These are phyloP conservation scores for Lactarius quietus DNA, from an alignment of 768 basidiomycete genomes.

Conservation along the genomic window DNA sequence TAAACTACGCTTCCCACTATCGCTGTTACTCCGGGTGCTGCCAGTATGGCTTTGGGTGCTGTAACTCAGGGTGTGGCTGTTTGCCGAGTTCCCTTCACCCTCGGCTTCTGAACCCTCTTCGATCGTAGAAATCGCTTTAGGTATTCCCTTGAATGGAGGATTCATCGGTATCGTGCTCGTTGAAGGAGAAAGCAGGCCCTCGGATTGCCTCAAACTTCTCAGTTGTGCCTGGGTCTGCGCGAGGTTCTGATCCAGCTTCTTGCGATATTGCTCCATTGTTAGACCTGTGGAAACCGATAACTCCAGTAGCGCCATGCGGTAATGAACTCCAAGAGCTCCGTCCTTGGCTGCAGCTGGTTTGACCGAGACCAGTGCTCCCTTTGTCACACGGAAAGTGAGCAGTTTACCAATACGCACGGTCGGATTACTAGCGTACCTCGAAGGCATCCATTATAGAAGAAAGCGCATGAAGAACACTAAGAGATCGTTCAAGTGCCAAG, in stretches of 20 bases:
- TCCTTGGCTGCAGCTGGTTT: background rate
- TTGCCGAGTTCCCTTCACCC: background rate
- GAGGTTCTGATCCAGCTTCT: background rate
- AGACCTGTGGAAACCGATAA: background rate
- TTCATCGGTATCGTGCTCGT: background rate
- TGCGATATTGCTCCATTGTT: background rate
- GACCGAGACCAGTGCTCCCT: background rate
- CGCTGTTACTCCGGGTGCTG: too few species aligned
- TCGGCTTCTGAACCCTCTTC: background rate
- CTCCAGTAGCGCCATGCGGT: too few species aligned
- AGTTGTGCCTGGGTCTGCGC: background rate
- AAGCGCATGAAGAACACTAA: background rate
- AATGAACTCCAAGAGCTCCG: too few species aligned
- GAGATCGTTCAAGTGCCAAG: background rate
- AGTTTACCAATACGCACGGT: background rate
- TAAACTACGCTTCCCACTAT: background rate
- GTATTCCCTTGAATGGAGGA: background rate
- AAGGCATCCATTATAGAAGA: background rate
- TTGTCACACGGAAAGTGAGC: background rate
- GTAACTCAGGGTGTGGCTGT: background rate
- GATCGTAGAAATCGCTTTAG: background rate
- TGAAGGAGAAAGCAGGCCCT: background rate
- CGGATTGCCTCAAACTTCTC: background rate
- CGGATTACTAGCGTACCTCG: background rate
- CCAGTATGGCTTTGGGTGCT: background rate